Base-by-base conservation (phyloP, 2,329 filamentous ascomycete species). In the Monilinia fructicola region DNA sequence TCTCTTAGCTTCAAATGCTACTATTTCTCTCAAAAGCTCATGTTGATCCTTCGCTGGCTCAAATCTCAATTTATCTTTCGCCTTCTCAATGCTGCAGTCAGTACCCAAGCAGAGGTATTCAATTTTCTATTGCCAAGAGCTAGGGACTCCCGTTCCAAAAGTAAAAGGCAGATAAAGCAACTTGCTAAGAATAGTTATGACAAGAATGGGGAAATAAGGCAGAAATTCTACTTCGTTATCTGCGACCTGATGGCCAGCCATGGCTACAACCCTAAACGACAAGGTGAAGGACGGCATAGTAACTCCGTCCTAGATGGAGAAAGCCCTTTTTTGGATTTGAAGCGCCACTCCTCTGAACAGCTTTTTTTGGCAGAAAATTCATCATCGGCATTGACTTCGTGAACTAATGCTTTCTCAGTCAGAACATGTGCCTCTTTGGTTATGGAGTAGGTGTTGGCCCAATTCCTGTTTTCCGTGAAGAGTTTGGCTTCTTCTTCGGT, bases 371-470 rank as follows among this genome's bases (percentile, higher is more conserved):
- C 10, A 14, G 10, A 12, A 26, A 11, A 52, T 52, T 50, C 26
- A 2, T 26, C 23, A 60, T 48, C 56, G 9, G 5, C 26, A 31
- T 21, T 44, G 11, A 18, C 56, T 35, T 55, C 42, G 31, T 14
- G 12, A 11, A 70, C 23, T 11, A 70, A 42, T 26, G 63, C 56
- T 31, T 69, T 60, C 5, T 80, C 78, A 3, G 81, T 81, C 14
- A 84, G 78, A 59, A 84, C 76, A 70, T 84, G 82, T 2, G 80
- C 82, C 69, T 82, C 78, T 3, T 79, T 81, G 28, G 82, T 42
- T 4, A 42, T 10, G 40, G 14, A 42, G 28, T 31, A 31, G 28
- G 28, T 31, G 28, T 3, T 31, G 28, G 28, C 28, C 28, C 6
- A 3, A 3, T 31, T 31, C 3, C 28, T 31, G 31, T 35, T 35